These are phyloP conservation scores for Spizellomyces sp. DNA, from an alignment of 192 early-diverging fungal genomes.

Conservation along the genomic window DNA sequence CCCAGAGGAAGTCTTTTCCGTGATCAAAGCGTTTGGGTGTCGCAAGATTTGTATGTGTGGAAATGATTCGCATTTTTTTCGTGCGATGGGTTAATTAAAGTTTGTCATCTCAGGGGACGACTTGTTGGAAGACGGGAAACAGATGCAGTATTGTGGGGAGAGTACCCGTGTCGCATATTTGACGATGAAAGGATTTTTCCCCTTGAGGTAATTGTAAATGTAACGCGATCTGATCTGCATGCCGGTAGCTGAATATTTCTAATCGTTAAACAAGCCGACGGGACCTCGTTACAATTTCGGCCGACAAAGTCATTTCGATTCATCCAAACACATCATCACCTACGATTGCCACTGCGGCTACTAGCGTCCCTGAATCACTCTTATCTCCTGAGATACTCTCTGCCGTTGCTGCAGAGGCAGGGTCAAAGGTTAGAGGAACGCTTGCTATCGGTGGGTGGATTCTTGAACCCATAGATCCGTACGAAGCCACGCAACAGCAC, in stretches of 20 bases:
- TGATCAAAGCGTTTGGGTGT: conserved; percentile 22
- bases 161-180: conserved; percentile 20
- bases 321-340: background rate
- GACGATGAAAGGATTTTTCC: conserved; percentile 20
- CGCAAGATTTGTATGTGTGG: conserved; percentile 1
- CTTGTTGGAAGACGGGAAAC: conserved; percentile 15
- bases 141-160: conserved; percentile 24
- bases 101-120: conserved; percentile 17
- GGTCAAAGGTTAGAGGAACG: conserved; percentile 9
- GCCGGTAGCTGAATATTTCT: too few species aligned
- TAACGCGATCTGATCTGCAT: too few species aligned
- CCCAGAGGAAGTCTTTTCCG: conserved; percentile 19
- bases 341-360: conserved; percentile 11
- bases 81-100: too few species aligned
- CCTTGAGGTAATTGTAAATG: conserved; percentile 5
- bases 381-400: background rate
- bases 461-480: conserved; percentile 36
- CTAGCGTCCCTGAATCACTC: conserved; percentile 18
- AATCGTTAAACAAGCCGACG: conserved; percentile 8
- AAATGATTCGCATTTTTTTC: too few species aligned
- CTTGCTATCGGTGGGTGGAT: conserved; percentile 24
- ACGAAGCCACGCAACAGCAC: conserved; percentile 23
- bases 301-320: background rate
- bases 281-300: conserved; percentile 12
- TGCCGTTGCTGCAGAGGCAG: background rate